Evolutionary conservation across 768 basidiomycete species (phyloP).

Genomic region (Rhodotorula kratochvilovae): DNA sequence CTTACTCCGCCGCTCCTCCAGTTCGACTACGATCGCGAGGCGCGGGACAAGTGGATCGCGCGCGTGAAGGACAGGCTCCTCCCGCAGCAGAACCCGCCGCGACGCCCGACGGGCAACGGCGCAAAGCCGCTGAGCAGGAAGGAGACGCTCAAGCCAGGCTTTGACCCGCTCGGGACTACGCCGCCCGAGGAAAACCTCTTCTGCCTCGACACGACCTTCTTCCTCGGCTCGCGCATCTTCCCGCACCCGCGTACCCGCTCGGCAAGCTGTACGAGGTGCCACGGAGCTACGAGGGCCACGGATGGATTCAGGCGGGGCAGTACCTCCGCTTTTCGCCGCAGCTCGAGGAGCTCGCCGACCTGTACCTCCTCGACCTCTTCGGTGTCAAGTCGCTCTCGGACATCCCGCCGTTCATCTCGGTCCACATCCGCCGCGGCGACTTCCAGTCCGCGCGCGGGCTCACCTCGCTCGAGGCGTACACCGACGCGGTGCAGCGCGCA

Average conservation of each 20-base stretch:
- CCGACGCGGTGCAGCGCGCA: constrained; percentile 20
- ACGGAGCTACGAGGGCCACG: constrained; percentile 16
- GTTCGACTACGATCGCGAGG: constrained; percentile 28
- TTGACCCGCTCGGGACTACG: constrained; percentile 5
- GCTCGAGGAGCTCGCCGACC: constrained; percentile 25
- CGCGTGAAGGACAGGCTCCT: constrained; percentile 14
- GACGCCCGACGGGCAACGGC: too few relatives aligned
- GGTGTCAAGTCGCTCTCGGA: neutral
- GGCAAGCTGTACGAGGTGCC: constrained; percentile 8
- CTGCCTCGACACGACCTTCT: constrained; percentile 38
- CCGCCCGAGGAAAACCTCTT: constrained; percentile 23
- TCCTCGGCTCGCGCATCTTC: constrained; percentile 31
- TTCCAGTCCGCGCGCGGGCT: constrained; percentile 27
- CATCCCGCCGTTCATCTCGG: constrained; percentile 36
- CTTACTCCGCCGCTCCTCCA: neutral
- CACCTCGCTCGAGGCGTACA: constrained; percentile 24
- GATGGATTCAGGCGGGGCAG: constrained; percentile 26
- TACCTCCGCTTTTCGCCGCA: constrained; percentile 18
- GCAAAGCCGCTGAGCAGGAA: neutral
- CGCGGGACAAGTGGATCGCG: constrained; percentile 13
- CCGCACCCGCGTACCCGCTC: constrained; percentile 12
- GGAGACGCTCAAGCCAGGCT: constrained; percentile 24
- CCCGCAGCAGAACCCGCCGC: constrained; percentile 1
- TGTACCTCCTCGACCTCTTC: constrained; percentile 24
- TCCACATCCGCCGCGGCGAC: constrained; percentile 38